Conservation (phyloP, 805 yeast genomes). For the Saccharomycopsis fodiens region DNA sequence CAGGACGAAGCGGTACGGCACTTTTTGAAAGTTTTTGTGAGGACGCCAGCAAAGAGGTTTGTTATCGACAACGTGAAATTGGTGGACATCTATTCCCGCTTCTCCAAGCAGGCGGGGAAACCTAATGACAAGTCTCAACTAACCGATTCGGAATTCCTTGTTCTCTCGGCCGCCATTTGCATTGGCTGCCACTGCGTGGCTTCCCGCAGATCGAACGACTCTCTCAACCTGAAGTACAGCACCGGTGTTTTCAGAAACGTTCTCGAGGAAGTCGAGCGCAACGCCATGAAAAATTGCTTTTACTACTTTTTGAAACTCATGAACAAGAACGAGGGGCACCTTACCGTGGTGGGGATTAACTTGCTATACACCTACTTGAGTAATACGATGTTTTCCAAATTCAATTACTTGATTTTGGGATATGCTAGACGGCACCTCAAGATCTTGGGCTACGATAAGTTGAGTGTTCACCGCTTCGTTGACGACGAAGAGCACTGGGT, state of each 20-base stretch:
- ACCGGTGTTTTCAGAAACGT: background rate
- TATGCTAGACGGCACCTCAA: slow-evolving; percentile 7
- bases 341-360: slow-evolving; percentile 10
- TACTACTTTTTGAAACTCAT: slow-evolving; percentile 11
- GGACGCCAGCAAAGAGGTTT: slow-evolving; percentile 3
- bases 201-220: background rate
- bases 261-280: slow-evolving; percentile 9
- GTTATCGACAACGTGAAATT: slow-evolving; percentile 5
- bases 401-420: slow-evolving; percentile 8
- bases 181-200: slow-evolving; percentile 11
- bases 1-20: slow-evolving; percentile 1
- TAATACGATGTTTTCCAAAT: slow-evolving; percentile 12
- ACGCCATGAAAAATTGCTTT: slow-evolving; percentile 17
- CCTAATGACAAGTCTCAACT: background rate
- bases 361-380: slow-evolving; percentile 10
- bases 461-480: background rate
- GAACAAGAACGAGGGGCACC: slow-evolving; percentile 8
- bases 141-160: slow-evolving; percentile 12
- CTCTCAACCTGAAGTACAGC: background rate
- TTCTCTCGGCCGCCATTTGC: slow-evolving; percentile 14
- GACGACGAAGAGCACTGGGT: slow-evolving; percentile 5
- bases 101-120: slow-evolving; percentile 2
- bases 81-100: slow-evolving; percentile 1
- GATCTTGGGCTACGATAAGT: slow-evolving; percentile 11
- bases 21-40: slow-evolving; percentile 4